Evolutionary conservation across 345 rosid species (phyloP).

Genomic region (Acer yangbiense): DNA sequence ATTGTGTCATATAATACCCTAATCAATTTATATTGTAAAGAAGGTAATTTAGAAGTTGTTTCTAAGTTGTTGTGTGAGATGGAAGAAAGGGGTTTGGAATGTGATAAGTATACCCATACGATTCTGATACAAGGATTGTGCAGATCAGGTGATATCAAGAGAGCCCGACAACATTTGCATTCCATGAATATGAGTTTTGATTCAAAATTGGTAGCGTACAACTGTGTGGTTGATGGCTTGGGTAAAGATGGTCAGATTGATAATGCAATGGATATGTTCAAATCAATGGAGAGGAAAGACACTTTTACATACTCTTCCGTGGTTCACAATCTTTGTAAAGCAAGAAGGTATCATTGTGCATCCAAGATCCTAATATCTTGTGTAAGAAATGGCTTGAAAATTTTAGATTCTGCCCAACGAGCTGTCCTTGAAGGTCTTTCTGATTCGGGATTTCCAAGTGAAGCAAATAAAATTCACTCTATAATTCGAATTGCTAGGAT

Average conservation of each 20-base stretch:
- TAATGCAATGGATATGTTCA: slow-evolving; percentile 53
- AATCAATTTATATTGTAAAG: slow-evolving; percentile 63
- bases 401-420: slow-evolving; percentile 61
- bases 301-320: slow-evolving; percentile 73
- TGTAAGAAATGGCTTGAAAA: slow-evolving; percentile 58
- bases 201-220: slow-evolving; percentile 56
- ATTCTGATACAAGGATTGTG: slow-evolving; percentile 74
- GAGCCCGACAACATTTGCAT: slow-evolving; percentile 54
- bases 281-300: slow-evolving; percentile 72
- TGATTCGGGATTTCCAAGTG: slow-evolving; percentile 51
- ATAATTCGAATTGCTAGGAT: slow-evolving; percentile 50
- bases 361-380: slow-evolving; percentile 69
- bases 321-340: slow-evolving; percentile 83
- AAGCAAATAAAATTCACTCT: slow-evolving; percentile 56
- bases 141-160: slow-evolving; percentile 57
- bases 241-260: slow-evolving; percentile 64
- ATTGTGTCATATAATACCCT: slow-evolving; percentile 70
- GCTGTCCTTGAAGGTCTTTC: slow-evolving; percentile 71
- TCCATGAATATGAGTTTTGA: slow-evolving; percentile 55
- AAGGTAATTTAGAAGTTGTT: slow-evolving; percentile 58
- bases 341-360: slow-evolving; percentile 57
- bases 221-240: slow-evolving; percentile 67
- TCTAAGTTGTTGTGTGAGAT: slow-evolving; percentile 56
- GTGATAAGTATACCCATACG: slow-evolving; percentile 77
- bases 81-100: slow-evolving; percentile 55